phyloP scores from a whole-genome alignment of 169 alveolate species.

The Babesia bigemina region DNA sequence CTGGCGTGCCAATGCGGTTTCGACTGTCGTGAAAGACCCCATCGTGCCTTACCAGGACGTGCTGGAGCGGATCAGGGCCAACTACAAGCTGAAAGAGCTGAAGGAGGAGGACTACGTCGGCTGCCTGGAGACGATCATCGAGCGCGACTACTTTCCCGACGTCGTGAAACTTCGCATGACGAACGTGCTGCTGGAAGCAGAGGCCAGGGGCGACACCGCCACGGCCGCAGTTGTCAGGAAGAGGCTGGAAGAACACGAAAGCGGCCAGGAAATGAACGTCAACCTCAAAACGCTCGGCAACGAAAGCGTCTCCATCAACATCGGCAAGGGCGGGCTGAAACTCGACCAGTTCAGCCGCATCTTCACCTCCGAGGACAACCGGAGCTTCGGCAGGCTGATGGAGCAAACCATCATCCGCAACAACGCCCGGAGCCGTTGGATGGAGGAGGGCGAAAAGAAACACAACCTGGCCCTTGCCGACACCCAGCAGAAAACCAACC shows the following conservation, averaged over 20 bases:
- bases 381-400: slow-evolving; percentile 69
- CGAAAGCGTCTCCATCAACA: slow-evolving; percentile 64
- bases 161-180: slow-evolving; percentile 52
- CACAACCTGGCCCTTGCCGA: slow-evolving; percentile 64
- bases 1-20: slow-evolving; percentile 15
- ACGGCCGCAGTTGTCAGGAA: slow-evolving; percentile 6
- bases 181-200: slow-evolving; percentile 40
- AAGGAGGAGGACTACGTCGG: slow-evolving; percentile 76
- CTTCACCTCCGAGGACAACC: slow-evolving; percentile 77
- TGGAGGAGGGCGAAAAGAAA: slow-evolving; percentile 59
- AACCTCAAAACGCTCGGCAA: slow-evolving; percentile 31
- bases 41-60: slow-evolving; percentile 43
- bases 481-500: slow-evolving; percentile 67
- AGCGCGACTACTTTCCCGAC: slow-evolving; percentile 75
- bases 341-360: slow-evolving; percentile 71
- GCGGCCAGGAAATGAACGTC: slow-evolving; percentile 16
- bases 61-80: slow-evolving; percentile 24
- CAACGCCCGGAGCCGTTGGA: slow-evolving; percentile 52
- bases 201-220: slow-evolving; percentile 13
- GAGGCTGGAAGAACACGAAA: slow-evolving; percentile 14
- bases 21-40: slow-evolving; percentile 20
- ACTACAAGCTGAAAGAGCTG: slow-evolving; percentile 48
- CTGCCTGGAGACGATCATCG: slow-evolving; percentile 72
- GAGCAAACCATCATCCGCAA: slow-evolving; percentile 56
- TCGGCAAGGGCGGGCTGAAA: slow-evolving; percentile 69